A percentile compares a stretch with the other conserved stretches of the same genome.
Evolutionary conservation across 768 basidiomycete species (phyloP).

Genomic region (Mycena belliarum): DNA sequence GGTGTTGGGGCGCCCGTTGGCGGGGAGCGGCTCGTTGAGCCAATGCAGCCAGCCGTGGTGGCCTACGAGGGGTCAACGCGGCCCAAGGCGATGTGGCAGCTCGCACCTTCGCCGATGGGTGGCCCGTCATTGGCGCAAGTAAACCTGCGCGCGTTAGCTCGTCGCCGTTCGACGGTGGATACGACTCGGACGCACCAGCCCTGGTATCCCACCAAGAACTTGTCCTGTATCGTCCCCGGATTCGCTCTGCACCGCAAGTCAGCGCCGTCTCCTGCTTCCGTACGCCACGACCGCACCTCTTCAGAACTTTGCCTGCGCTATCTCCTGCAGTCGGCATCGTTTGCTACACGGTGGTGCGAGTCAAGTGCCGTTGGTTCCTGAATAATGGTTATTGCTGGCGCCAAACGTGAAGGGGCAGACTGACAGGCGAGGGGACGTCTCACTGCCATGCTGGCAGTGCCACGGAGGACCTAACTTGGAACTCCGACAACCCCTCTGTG

Average conservation of each 20-base stretch:
- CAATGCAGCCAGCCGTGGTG: constrained; percentile 91
- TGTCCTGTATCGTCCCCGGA: constrained; percentile 78
- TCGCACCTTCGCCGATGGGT: constrained; percentile 60
- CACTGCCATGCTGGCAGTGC: background rate
- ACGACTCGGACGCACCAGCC: constrained; percentile 65
- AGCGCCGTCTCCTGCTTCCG: background rate
- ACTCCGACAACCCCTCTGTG: no score
- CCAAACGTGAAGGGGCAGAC: background rate
- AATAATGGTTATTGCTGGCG: background rate
- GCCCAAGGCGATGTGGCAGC: background rate
- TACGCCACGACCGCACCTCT: constrained; percentile 38
- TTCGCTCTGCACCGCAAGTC: constrained; percentile 47
- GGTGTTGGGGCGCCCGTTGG: constrained; percentile 70
- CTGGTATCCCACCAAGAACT: constrained; percentile 85
- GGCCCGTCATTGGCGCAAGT: constrained; percentile 70
- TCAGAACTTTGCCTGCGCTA: constrained; percentile 37
- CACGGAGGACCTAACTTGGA: no score
- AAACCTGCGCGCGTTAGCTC: constrained; percentile 50
- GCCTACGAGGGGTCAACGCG: constrained; percentile 32
- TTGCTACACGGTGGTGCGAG: no score
- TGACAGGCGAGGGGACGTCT: constrained; percentile 9
- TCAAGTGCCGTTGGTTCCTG: no score
- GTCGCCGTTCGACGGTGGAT: background rate
- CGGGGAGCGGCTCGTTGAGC: constrained; percentile 63
- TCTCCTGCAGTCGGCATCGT: constrained; percentile 8